Base-by-base conservation (phyloP, 1,139 yeast genomes). In the Geotrichum cucujoidarum region DNA sequence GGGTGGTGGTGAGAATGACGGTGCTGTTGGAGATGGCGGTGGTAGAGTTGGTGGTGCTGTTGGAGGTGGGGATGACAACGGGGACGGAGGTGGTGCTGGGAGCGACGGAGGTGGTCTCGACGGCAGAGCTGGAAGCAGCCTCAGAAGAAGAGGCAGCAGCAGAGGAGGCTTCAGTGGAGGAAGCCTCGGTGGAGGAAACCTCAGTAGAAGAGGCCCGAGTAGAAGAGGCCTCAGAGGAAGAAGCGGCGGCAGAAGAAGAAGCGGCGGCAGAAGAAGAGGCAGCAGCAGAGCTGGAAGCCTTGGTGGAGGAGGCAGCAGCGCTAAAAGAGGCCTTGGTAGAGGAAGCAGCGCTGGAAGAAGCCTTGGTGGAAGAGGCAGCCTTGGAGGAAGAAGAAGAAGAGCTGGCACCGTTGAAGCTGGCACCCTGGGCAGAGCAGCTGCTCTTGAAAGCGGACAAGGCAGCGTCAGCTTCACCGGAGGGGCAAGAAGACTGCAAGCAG, bases 401-500 rank as follows among this genome's bases (percentile, higher is more conserved):
- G 24, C 37, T 7, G 20, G 44, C 22, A 18, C 69, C 52, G n/a
- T 71, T 56, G 8, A 70, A 53, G 14, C 70, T 47, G 14, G 69
- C 55, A 5, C 72, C 44, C 25, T 29, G 41, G 30, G 45, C 46
- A 22, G 43, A 24, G 41, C 69, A 53, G 22, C 66, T 50, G 13
- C 66, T 53, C 64, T 76, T 64, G 66, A 85, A 83, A 20, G 81
- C 74, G 40, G 71, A 54, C 58, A 69, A 69, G 52, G 95, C 95
- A 48, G 73, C 66, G 47, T 68, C 77, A 37, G 80, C 71, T 47
- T 72, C 69, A 55, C 74, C 82, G 57, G 71, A 65, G 55, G 94
- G 92, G 72, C 95, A 87, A 53, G 72, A 74, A 50, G 71, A 63
- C 49, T 75, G 68, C 68, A 86, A 73, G 72, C 95, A 86, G 48